Evolutionary conservation across 2,329 filamentous ascomycete genomes (phyloP), one percentile per base, ranked within the genome.

Genomic region (Tolypocladium ophioglossoides): DNA sequence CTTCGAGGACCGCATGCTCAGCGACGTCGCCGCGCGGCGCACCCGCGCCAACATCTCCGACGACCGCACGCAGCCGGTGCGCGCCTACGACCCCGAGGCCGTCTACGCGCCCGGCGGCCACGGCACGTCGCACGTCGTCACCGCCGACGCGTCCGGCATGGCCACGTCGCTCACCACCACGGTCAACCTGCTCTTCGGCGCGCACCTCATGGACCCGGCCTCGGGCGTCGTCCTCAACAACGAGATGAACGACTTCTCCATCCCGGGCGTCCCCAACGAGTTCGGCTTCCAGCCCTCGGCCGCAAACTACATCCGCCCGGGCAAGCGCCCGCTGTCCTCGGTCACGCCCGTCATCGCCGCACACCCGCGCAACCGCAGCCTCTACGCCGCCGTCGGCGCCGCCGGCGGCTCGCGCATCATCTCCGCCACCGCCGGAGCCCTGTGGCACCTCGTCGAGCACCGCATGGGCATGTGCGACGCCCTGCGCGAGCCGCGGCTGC

Each of bases 391-490:
- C 53, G 78, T 88, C 9, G 89, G 89, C 41, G 85, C 89, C 0
- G 89, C 90, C 0, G 91, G 91, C 35, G 91, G 90, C 3, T 88
- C 83, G 22, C 80, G 88, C 32, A 96, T 96, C 72, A 89, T 91
- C 65, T 92, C 89, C 0, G 73, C 87, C 3, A 91, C 87, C 0
- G 77, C 89, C 9, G 88, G 90, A 65, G 84, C 84, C 40, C 72
- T 91, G 6, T 85, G 88, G 71, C 80, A 89, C 63, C 77, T 89
- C 7, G 72, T 95, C 3, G 86, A 92, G 62, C 78, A 82, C 57
- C 66, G 62, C 16, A 73, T 84, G 69, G 80, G 77, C 0, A 76
- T 84, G 6, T 68, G 72, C 0, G 73, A 86, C 51, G 86, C 89
- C 0, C 74, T 95, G 16, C 75, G 74, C 0, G 69, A 78, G 62